Evolutionary conservation across 805 yeast genomes (phyloP).

Genomic region (Spathaspora hagerdaliae): DNA sequence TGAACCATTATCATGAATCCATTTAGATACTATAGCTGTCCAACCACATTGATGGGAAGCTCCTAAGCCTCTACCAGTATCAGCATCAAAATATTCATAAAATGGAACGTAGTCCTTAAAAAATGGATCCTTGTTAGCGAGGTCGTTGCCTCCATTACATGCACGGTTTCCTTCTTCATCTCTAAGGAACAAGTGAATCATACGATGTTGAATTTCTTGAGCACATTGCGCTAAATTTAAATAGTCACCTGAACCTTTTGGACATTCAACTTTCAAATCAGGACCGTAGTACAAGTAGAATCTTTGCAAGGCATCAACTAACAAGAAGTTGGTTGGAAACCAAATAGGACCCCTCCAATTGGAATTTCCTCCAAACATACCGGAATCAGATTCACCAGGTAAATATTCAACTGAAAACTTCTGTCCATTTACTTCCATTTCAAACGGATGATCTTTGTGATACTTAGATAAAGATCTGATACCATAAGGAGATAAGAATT

Average conservation of each 20-base stretch:
- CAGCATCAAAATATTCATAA: constrained; percentile 90
- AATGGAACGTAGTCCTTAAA: constrained; percentile 77
- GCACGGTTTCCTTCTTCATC: constrained; percentile 68
- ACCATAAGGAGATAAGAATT: constrained; percentile 81
- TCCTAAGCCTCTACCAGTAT: constrained; percentile 90
- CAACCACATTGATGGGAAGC: constrained; percentile 95
- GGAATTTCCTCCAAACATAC: constrained; percentile 94
- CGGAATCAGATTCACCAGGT: constrained; percentile 88
- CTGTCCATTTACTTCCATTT: constrained; percentile 77
- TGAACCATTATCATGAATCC: constrained; percentile 85
- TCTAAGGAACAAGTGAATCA: constrained; percentile 71
- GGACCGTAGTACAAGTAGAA: constrained; percentile 87
- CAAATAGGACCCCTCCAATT: constrained; percentile 98
- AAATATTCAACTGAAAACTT: constrained; percentile 68
- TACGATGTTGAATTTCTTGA: constrained; percentile 81
- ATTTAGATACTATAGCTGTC: constrained; percentile 90
- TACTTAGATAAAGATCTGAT: constrained; percentile 82
- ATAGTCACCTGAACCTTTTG: constrained; percentile 73
- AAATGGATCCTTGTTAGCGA: constrained; percentile 55
- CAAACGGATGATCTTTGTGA: constrained; percentile 80
- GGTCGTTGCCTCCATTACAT: constrained; percentile 63
- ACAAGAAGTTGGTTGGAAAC: constrained; percentile 87
- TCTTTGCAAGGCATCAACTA: constrained; percentile 83
- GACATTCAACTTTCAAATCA: constrained; percentile 80
- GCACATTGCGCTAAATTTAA: constrained; percentile 86